A percentile compares a stretch with the other conserved stretches of the same genome.
phyloP scores from a whole-genome alignment of 805 yeast species.

The Suhomyces vadensis region DNA sequence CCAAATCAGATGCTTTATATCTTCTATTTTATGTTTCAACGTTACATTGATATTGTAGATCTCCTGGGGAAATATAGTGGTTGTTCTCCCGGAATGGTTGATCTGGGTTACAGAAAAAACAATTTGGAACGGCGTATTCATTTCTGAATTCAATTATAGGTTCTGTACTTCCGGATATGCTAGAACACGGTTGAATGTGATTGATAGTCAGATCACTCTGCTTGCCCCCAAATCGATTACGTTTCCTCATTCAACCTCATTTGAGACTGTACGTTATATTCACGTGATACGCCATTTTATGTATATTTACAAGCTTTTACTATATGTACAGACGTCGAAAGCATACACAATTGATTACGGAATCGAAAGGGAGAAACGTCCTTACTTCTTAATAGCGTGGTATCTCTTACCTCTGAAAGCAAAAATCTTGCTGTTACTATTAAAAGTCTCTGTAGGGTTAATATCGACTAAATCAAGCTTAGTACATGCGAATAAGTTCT shows the following conservation, averaged over 20 bases:
- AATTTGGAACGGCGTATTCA: constrained; percentile 23
- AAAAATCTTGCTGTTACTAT: constrained; percentile 84
- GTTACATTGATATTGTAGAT: constrained; percentile 20
- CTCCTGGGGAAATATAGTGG: background rate
- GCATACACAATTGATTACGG: background rate
- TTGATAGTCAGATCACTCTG: background rate
- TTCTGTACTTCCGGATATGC: no score
- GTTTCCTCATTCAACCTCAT: constrained; percentile 3
- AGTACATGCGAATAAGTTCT: constrained; percentile 78
- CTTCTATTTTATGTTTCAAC: constrained; percentile 23
- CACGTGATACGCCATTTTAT: background rate
- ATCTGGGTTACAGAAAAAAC: constrained; percentile 13
- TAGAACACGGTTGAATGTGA: no score
- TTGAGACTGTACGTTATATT: background rate
- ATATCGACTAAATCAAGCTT: constrained; percentile 93
- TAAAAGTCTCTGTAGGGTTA: constrained; percentile 91
- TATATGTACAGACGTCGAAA: constrained; percentile 1
- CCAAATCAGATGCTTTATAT: constrained; percentile 33
- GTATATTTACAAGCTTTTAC: constrained; percentile 3
- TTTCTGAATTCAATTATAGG: constrained; percentile 4
- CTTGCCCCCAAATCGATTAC: background rate
- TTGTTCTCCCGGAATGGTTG: constrained; percentile 2
- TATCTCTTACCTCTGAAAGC: constrained; percentile 97
- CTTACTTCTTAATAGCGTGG: constrained; percentile 63
- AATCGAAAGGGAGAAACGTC: background rate